Base-by-base conservation (phyloP, 805 yeast genomes). In the Starmerella apis region DNA sequence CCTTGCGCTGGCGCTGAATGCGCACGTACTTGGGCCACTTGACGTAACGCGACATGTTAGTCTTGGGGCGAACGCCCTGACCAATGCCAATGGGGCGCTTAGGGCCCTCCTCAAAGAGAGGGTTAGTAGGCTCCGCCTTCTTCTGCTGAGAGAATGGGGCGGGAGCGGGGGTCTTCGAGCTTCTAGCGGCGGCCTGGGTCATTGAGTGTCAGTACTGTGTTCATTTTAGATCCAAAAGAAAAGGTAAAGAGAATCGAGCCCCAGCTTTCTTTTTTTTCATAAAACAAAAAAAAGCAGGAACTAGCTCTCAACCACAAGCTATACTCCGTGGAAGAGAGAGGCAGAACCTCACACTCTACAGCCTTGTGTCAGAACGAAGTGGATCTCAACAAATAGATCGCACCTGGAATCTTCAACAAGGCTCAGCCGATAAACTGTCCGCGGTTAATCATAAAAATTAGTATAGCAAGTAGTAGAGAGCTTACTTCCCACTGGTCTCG, bases 1-100 rank as follows among this genome's bases (percentile, higher is more conserved):
- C 83, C 81, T 90, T 90, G 83, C 83, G 92, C 77, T 92, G 97
- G 81, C 98, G 88, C 79, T 90, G 98, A 65, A 92, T 78, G 77
- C 95, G 86, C 64, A 90, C 94, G 72, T 90, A 87, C 75, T 83
- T 92, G 70, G 98, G 98, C 98, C 98, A 92, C 76, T 84, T 92
- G 70, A 90, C 97, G 72, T 85, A 88, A 75, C 97, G 87, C 56
- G 94, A 77, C 70, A 92, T 80, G 82, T 92, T 86, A 76, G 90
- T 82, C 79, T 83, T 86, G 72, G 81, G 95, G 76, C 90, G 97
- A 65, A 90, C 67, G 61, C 82, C 76, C 78, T 92, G 97, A 67
- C 98, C 98, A 66, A 92, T 83, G 75, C 97, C 97, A 68, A 81
- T 90, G 77, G 80, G 82, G 46, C 46, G 46, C 77, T 81, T 83